phyloP scores from a whole-genome alignment of 2,329 filamentous ascomycete species.

The Neonectria ditissima region DNA sequence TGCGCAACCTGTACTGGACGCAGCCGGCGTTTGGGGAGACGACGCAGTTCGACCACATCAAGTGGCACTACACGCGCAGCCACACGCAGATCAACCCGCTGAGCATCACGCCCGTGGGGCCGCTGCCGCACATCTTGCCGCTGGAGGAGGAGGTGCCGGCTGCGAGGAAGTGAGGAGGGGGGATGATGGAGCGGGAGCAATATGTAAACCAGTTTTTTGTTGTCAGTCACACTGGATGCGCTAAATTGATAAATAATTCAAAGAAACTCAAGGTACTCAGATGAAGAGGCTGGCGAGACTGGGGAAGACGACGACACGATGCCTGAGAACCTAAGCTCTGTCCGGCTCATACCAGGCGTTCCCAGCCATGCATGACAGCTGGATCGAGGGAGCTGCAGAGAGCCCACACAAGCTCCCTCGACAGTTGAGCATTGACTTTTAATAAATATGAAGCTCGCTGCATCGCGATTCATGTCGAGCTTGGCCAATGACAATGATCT shows the following conservation, averaged over 20 bases:
- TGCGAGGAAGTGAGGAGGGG: slow-evolving; percentile 44
- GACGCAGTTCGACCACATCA: slow-evolving; percentile 96
- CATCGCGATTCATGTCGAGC: neutral
- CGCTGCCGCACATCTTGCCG: slow-evolving; percentile 82
- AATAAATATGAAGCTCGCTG: neutral
- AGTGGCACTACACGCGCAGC: slow-evolving; percentile 75
- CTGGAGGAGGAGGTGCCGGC: slow-evolving; percentile 82
- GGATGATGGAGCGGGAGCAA: neutral
- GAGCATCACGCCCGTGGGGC: slow-evolving; percentile 86
- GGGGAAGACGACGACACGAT: too few relatives aligned
- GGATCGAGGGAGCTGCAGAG: neutral
- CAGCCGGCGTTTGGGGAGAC: slow-evolving; percentile 81
- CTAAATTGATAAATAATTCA: neutral
- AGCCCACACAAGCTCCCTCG: neutral
- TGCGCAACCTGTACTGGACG: slow-evolving; percentile 88
- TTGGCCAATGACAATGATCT: neutral
- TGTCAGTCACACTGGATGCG: neutral
- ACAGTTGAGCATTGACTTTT: neutral
- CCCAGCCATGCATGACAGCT: neutral
- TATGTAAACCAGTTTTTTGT: too few relatives aligned
- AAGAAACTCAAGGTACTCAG: neutral
- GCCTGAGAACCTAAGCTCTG: neutral
- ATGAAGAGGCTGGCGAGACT: neutral
- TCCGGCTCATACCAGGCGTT: neutral
- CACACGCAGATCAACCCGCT: slow-evolving; percentile 75